Percentiles rank a stretch among this genome's conserved stretches.
Conservation (phyloP, 192 early-diverging fungal genomes). For the Helicostylum pulchrum region DNA sequence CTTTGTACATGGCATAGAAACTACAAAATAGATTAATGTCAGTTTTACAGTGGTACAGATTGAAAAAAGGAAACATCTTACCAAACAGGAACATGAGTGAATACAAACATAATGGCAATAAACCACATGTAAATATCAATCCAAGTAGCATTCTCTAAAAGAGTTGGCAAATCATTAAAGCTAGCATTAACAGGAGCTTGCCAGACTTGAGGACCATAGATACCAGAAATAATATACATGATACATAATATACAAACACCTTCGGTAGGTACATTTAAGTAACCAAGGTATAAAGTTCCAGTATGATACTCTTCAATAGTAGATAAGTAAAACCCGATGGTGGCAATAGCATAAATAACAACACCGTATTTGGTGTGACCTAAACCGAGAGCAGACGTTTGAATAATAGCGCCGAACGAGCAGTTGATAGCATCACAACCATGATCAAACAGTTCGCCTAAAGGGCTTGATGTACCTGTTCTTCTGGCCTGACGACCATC, state of each 20-base stretch:
- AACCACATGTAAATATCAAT: slow-evolving; percentile 20
- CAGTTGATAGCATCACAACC: slow-evolving; percentile 50
- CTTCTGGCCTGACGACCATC: slow-evolving; percentile 94
- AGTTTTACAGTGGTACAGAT: too few species aligned
- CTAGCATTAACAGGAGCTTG: slow-evolving; percentile 1
- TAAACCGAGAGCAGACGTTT: slow-evolving; percentile 21
- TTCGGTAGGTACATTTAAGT: slow-evolving; percentile 86
- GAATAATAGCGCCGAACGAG: slow-evolving; percentile 28
- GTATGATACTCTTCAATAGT: slow-evolving; percentile 95
- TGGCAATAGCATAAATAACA: slow-evolving; percentile 27
- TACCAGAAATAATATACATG: slow-evolving; percentile 60
- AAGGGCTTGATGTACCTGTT: slow-evolving; percentile 79
- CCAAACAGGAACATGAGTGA: slow-evolving; percentile 37
- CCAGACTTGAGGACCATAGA: slow-evolving; percentile 40
- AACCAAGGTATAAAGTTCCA: slow-evolving; percentile 76
- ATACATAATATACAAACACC: slow-evolving; percentile 68
- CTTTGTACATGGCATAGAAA: slow-evolving; percentile 37
- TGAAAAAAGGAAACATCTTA: slow-evolving; percentile 8
- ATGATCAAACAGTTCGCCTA: slow-evolving; percentile 96
- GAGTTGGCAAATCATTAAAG: not conserved
- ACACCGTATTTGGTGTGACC: slow-evolving; percentile 22
- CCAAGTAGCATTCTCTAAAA: not conserved
- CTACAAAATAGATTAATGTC: slow-evolving; percentile 2
- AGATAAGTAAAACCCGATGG: slow-evolving; percentile 71
- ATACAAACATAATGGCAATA: slow-evolving; percentile 26